A percentile compares a stretch with the other conserved stretches of the same genome.
Evolutionary conservation across 2,329 filamentous ascomycete species (phyloP).

Genomic region (Aspergillus transmontanensis): DNA sequence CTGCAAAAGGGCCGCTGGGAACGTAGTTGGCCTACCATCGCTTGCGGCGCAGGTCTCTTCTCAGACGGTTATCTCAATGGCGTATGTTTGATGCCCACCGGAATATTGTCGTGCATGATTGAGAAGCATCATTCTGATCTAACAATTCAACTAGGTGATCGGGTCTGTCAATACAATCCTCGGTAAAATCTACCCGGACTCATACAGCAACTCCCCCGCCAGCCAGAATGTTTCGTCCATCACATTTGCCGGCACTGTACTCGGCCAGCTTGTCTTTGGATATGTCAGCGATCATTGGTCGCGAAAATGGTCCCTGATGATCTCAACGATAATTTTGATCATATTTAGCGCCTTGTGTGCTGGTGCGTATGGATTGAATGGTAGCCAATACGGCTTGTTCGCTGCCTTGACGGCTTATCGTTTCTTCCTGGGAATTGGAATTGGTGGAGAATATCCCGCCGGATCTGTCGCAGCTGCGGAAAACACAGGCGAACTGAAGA

Average conservation of each 20-base stretch:
- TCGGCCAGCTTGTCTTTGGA: slow-evolving; percentile 80
- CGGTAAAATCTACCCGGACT: slow-evolving; percentile 64
- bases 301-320: slow-evolving; percentile 76
- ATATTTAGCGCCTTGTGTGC: slow-evolving; percentile 80
- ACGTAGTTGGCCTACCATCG: slow-evolving; percentile 73
- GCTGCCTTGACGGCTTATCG: slow-evolving; percentile 79
- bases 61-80: slow-evolving; percentile 92
- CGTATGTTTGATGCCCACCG: slow-evolving; percentile 48
- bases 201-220: slow-evolving; percentile 70
- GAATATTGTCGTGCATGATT: background rate
- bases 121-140: background rate
- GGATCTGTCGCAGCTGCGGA: slow-evolving; percentile 84
- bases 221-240: slow-evolving; percentile 77
- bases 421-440: slow-evolving; percentile 80
- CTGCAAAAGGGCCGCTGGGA: slow-evolving; percentile 50
- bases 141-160: slow-evolving; percentile 62
- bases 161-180: slow-evolving; percentile 84
- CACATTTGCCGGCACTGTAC: slow-evolving; percentile 81
- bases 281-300: slow-evolving; percentile 83
- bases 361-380: slow-evolving; percentile 74
- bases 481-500: slow-evolving; percentile 77
- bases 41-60: slow-evolving; percentile 87
- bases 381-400: slow-evolving; percentile 70
- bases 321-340: slow-evolving; percentile 81
- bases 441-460: slow-evolving; percentile 61